Conservation (phyloP, 164 flowering plant species). For the Malania oleifera region DNA sequence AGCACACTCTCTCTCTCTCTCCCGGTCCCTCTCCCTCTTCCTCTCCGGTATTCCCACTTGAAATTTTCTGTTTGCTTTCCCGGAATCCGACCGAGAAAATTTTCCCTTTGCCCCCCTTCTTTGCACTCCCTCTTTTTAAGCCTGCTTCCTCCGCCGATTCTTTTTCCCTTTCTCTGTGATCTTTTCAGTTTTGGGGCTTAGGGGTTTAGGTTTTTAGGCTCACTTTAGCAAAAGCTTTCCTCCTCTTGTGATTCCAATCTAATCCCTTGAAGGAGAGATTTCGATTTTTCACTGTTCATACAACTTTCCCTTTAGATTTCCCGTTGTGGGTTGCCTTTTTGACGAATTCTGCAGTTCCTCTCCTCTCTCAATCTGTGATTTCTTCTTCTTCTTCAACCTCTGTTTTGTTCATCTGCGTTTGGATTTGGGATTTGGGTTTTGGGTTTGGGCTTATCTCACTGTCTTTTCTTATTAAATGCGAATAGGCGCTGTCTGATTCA, state of each 20-base stretch:
- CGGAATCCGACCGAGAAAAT: neutral
- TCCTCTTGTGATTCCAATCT: no score
- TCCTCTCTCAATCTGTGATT: constrained; percentile 12
- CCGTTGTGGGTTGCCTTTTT: no score
- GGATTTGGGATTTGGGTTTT: no score
- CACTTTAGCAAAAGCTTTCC: neutral
- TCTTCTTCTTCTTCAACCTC: neutral
- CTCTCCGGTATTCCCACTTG: neutral
- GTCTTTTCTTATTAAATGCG: constrained; percentile 12
- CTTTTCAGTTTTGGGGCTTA: no score
- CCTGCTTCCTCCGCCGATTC: no score
- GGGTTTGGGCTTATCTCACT: no score
- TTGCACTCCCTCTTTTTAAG: neutral
- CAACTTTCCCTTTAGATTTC: neutral
- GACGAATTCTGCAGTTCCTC: neutral
- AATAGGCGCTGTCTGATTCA: neutral
- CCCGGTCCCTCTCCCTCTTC: neutral
- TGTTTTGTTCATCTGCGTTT: no score
- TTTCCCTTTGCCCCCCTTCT: neutral
- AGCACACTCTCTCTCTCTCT: neutral
- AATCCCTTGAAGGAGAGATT: no score
- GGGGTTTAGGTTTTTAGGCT: neutral
- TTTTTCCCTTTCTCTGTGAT: no score
- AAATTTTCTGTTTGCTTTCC: neutral
- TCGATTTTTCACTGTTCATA: constrained; percentile 7